phyloP scores from a whole-genome alignment of 441 rosid genomes.

The Capsella rubella region DNA sequence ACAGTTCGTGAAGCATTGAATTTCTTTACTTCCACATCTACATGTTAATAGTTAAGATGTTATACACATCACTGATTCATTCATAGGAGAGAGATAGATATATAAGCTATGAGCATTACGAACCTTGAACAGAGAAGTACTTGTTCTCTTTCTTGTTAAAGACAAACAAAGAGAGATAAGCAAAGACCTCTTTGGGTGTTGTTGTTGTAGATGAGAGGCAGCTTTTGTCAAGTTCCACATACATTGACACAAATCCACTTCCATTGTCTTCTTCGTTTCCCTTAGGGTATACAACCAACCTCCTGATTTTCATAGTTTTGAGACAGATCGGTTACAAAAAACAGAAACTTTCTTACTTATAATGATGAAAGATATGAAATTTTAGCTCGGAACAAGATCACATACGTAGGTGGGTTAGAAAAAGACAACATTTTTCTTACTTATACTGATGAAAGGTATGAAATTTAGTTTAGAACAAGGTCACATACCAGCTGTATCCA shows the following conservation, averaged over 20 bases:
- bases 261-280: neutral
- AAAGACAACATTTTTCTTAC: neutral
- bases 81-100: neutral
- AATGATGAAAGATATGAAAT: neutral
- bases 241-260: neutral
- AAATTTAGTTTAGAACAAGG: no score
- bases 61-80: neutral
- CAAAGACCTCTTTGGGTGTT: neutral
- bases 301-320: neutral
- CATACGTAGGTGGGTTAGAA: neutral
- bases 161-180: neutral
- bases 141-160: neutral
- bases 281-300: neutral
- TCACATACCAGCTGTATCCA: no score
- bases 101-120: neutral
- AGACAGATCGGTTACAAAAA: neutral
- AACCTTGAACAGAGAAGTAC: neutral
- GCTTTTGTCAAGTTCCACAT: neutral
- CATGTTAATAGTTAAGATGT: neutral
- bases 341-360: neutral
- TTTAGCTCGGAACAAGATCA: no score
- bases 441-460: neutral
- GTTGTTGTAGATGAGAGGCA: neutral
- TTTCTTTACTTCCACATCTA: neutral
- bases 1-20: neutral